Evolutionary conservation across 495 filamentous ascomycete species (phyloP).

Genomic region (Aspergillus asperescens): DNA sequence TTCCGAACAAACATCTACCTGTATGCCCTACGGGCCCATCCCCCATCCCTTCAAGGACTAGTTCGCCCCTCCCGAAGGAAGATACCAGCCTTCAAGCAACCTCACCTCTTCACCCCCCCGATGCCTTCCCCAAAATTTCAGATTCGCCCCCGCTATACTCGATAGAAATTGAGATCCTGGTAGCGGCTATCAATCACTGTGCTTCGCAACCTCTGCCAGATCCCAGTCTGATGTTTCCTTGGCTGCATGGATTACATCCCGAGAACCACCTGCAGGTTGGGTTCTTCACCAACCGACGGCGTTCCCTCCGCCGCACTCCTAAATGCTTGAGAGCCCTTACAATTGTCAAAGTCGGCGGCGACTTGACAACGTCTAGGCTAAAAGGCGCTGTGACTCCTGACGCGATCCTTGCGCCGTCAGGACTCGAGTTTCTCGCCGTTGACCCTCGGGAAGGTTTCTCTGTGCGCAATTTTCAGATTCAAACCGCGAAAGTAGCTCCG

Average conservation of each 20-base stretch:
- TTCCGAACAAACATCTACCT: slow-evolving; percentile 89
- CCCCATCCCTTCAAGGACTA: slow-evolving; percentile 52
- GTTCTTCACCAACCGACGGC: slow-evolving; percentile 78
- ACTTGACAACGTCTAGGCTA: slow-evolving; percentile 65
- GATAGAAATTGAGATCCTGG: slow-evolving; percentile 63
- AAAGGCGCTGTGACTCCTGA: slow-evolving; percentile 79
- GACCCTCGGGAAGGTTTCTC: slow-evolving; percentile 84
- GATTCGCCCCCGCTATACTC: slow-evolving; percentile 61
- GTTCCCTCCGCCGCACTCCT: slow-evolving; percentile 65
- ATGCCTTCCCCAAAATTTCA: slow-evolving; percentile 52
- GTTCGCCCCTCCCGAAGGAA: slow-evolving; percentile 42
- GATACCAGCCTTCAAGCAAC: slow-evolving; percentile 43
- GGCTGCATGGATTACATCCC: slow-evolving; percentile 92
- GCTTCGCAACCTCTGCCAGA: slow-evolving; percentile 77
- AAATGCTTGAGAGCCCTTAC: slow-evolving; percentile 76
- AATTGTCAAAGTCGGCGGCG: slow-evolving; percentile 81
- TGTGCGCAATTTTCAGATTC: slow-evolving; percentile 93
- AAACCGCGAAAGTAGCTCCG: slow-evolving; percentile 80
- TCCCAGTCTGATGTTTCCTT: slow-evolving; percentile 83
- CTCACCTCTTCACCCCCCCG: slow-evolving; percentile 72
- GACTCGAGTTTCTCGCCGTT: slow-evolving; percentile 46
- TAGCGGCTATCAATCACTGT: slow-evolving; percentile 65
- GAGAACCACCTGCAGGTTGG: slow-evolving; percentile 81
- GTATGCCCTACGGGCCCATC: slow-evolving; percentile 74
- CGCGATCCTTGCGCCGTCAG: slow-evolving; percentile 59